Evolutionary conservation across 345 rosid genomes (phyloP).

Genomic region (Geranium rotundifolium): DNA sequence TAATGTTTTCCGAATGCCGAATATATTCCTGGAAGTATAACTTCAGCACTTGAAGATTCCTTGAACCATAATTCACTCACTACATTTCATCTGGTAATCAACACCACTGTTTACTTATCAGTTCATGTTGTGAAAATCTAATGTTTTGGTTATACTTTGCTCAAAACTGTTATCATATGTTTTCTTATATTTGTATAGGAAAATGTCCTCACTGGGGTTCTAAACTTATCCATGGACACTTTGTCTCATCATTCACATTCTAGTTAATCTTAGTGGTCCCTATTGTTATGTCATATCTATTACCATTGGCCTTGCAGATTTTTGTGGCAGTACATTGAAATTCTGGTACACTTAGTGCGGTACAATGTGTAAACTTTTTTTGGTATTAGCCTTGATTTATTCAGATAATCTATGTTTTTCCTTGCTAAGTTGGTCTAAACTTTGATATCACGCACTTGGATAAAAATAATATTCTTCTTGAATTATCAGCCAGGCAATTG

Average conservation of each 20-base stretch:
- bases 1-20: constrained; percentile 54
- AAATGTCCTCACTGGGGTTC: constrained; percentile 52
- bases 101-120: too few relatives aligned
- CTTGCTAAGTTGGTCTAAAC: too few relatives aligned
- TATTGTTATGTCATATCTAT: constrained; percentile 20
- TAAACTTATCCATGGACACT: constrained; percentile 43
- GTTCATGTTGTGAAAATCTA: too few relatives aligned
- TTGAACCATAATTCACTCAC: constrained; percentile 52
- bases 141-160: too few relatives aligned
- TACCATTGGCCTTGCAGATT: constrained; percentile 27
- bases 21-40: constrained; percentile 38
- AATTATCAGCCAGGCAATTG: too few relatives aligned
- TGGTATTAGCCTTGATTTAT: too few relatives aligned
- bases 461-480: too few relatives aligned
- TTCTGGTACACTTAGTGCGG: constrained; percentile 30
- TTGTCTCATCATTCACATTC: constrained; percentile 34
- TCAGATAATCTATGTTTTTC: too few relatives aligned
- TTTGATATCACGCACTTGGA: too few relatives aligned
- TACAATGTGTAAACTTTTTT: neutral
- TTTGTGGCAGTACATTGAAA: constrained; percentile 38
- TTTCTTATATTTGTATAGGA: constrained; percentile 24
- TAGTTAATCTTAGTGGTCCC: constrained; percentile 30
- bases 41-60: constrained; percentile 70
- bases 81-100: constrained; percentile 58
- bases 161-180: too few relatives aligned